A percentile compares a stretch with the other conserved stretches of the same genome.
Evolutionary conservation across 2,329 filamentous ascomycete genomes (phyloP).

Genomic region (Hortaea sp.): DNA sequence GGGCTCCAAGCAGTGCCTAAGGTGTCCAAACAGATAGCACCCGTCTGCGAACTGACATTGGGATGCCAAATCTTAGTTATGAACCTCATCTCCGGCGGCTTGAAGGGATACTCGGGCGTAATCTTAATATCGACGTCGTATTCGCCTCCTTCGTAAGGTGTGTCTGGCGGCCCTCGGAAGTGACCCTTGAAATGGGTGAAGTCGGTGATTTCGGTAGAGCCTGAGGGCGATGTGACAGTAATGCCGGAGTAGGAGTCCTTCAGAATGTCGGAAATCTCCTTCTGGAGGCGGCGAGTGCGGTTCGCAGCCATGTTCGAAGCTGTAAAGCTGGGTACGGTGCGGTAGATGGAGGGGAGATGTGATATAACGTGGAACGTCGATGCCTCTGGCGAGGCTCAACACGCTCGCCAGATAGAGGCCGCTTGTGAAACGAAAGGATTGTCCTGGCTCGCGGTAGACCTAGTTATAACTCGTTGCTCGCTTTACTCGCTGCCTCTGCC

Average conservation of each 20-base stretch:
- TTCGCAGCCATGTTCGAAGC: constrained; percentile 40
- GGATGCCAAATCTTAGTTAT: constrained; percentile 94
- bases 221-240: constrained; percentile 38
- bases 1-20: constrained; percentile 86
- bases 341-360: too few species aligned
- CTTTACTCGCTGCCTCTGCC: too few species aligned
- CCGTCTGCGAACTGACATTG: constrained; percentile 71
- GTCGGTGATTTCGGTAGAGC: constrained; percentile 51
- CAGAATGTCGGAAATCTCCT: constrained; percentile 67
- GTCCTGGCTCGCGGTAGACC: too few species aligned
- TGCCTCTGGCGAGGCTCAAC: background rate
- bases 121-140: constrained; percentile 80
- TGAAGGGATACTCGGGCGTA: constrained; percentile 83
- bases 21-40: constrained; percentile 93
- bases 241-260: constrained; percentile 70
- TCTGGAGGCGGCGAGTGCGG: constrained; percentile 53
- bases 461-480: too few species aligned
- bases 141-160: constrained; percentile 80
- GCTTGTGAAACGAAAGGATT: too few species aligned
- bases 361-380: background rate
- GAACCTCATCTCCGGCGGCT: constrained; percentile 83
- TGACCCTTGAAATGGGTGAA: constrained; percentile 73
- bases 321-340: background rate
- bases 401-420: too few species aligned
- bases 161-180: constrained; percentile 81